A percentile compares a stretch with the other conserved stretches of the same genome.
Conservation (phyloP, 2,329 filamentous ascomycete genomes). For the Pyrenophora graminea region DNA sequence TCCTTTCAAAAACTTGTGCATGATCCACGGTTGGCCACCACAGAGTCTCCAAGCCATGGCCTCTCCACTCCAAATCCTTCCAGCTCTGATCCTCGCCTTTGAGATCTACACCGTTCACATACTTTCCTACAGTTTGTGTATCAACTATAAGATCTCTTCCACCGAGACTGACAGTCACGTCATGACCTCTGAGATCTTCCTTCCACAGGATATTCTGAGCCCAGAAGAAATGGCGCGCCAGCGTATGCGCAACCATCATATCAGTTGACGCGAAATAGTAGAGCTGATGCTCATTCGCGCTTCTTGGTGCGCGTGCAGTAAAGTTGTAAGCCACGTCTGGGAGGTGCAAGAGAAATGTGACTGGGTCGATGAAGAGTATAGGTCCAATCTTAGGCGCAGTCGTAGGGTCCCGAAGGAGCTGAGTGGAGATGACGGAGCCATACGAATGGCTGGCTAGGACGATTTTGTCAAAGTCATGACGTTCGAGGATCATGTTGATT, state of each 20-base stretch:
- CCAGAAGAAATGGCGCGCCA: constrained; percentile 73
- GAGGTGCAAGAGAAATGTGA: constrained; percentile 69
- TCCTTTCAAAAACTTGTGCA: constrained; percentile 56
- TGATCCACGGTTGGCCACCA: constrained; percentile 68
- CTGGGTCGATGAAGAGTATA: constrained; percentile 63
- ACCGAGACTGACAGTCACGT: constrained; percentile 62
- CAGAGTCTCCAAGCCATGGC: constrained; percentile 59
- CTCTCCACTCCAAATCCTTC: constrained; percentile 44
- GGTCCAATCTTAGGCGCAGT: constrained; percentile 55
- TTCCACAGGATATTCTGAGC: constrained; percentile 71
- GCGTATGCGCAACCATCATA: constrained; percentile 66
- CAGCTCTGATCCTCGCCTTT: constrained; percentile 33
- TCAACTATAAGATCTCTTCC: constrained; percentile 69
- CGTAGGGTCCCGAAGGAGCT: constrained; percentile 59
- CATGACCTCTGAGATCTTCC: constrained; percentile 59
- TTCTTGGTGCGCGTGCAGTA: constrained; percentile 34
- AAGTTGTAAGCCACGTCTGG: constrained; percentile 76
- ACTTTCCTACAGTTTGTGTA: constrained; percentile 61
- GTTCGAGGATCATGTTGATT: constrained; percentile 60
- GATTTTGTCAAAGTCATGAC: constrained; percentile 63
- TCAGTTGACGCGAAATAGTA: constrained; percentile 73
- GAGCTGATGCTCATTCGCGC: constrained; percentile 70
- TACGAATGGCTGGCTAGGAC: constrained; percentile 66
- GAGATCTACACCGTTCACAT: constrained; percentile 53
- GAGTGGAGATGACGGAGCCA: constrained; percentile 65